phyloP scores from a whole-genome alignment of 768 basidiomycete genomes.

The Leccinum barrowsii region DNA sequence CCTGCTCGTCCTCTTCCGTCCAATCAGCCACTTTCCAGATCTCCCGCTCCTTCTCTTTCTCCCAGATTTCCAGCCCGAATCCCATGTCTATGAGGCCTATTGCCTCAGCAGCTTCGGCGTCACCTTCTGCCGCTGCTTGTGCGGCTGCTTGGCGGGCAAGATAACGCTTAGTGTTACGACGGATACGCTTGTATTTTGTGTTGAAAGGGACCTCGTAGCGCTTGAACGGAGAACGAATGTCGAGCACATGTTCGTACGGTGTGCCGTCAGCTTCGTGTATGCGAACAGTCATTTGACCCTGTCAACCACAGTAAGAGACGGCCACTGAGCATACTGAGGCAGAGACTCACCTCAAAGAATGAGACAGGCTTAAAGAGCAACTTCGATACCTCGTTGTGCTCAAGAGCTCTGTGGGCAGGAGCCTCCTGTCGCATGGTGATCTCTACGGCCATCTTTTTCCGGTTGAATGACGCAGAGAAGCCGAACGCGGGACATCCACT shows the following conservation, averaged over 20 bases:
- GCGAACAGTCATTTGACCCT: conserved; percentile 98
- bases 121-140: conserved; percentile 89
- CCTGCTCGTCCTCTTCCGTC: conserved; percentile 93
- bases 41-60: conserved; percentile 88
- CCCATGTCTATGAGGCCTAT: conserved; percentile 94
- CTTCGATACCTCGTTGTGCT: conserved; percentile 66
- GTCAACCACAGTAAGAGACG: conserved; percentile 7
- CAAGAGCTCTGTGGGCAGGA: conserved; percentile 65
- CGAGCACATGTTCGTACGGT: conserved; percentile 96
- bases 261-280: conserved; percentile 99
- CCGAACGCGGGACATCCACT: conserved; percentile 92
- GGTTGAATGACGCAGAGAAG: conserved; percentile 88
- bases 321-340: not conserved
- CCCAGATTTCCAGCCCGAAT: conserved; percentile 93
- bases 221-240: conserved; percentile 83
- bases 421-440: conserved; percentile 89
- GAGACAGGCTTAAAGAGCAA: conserved; percentile 76
- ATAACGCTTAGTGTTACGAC: conserved; percentile 94
- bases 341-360: conserved; percentile 73
- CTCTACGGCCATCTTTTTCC: conserved; percentile 98
- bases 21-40: conserved; percentile 97
- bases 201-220: conserved; percentile 99
- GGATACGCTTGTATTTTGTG: conserved; percentile 95
- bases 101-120: conserved; percentile 87
- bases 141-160: conserved; percentile 90